Base-by-base conservation (phyloP, 108 stramenopile species). In the Discostella pseudostelligera region DNA sequence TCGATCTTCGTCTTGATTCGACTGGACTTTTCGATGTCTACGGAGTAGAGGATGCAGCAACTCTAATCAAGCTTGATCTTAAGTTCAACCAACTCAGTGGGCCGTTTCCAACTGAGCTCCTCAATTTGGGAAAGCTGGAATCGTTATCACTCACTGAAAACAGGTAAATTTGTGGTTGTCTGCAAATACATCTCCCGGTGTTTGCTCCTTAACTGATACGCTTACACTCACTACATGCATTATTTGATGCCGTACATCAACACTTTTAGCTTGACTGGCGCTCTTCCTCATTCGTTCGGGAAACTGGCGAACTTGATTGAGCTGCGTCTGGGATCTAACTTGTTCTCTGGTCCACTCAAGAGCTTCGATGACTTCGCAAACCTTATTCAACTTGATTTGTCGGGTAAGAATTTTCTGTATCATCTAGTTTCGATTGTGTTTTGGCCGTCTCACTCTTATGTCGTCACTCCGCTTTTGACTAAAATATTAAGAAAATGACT, bases 71-170 rank as follows among this genome's bases (percentile, higher is more conserved):
- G 21, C 36, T 93, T 12, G 84, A 93, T 70, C 76, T 93, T n/a
- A 75, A 87, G 24, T 93, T 83, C 83, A 94, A 94, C 61, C 68
- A 78, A 14, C 57, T 94, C 26, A 53, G 51, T 36, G 89, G 89
- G 21, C 26, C 64, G 29, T 59, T 94, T 25, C 92, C 92, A 9
- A 11, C 56, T 4, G 88, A 83, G 22, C 51, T 91, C 10, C 49
- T 69, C 12, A 24, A 79, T 17, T 37, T 91, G 55, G 55, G 59
- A 9, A 72, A 72, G 13, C 64, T 94, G 22, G 84, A 82, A 47
- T 55, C 35, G 11, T 54, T 94, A 42, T 75, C 83, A 0, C 59
- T 89, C 14, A 68, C 70, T 7, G 70, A 84, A 51, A 89, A 87
- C 65, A 49, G 61, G 74, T 74, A 24, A 24, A 62, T 48, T 59